Evolutionary conservation across 2,329 filamentous ascomycete genomes (phyloP).

Genomic region (Talaromyces rugulosus): DNA sequence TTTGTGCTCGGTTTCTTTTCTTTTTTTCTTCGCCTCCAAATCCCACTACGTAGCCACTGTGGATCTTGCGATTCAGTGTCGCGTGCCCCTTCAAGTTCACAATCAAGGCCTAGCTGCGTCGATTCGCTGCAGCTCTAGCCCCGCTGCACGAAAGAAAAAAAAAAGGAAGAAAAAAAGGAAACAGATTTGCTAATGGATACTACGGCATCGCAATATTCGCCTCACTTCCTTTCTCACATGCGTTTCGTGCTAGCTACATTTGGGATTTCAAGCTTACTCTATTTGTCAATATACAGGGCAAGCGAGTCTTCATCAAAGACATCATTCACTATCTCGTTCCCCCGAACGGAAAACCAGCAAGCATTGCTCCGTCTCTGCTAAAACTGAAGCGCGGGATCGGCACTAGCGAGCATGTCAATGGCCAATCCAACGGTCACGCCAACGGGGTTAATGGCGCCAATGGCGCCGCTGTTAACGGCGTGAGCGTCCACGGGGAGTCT

Average conservation of each 20-base stretch:
- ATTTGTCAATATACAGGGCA: slow-evolving; percentile 57
- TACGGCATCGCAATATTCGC: neutral
- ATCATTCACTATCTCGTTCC: slow-evolving; percentile 90
- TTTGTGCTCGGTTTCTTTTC: neutral
- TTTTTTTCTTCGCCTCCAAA: neutral
- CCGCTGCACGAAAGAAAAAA: neutral
- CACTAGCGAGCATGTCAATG: slow-evolving; percentile 31
- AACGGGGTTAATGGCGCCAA: slow-evolving; percentile 15
- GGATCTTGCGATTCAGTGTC: neutral
- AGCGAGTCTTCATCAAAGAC: slow-evolving; percentile 96
- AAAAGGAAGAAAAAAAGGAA: neutral
- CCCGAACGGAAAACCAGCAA: slow-evolving; percentile 62
- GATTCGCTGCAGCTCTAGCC: slow-evolving; percentile 5
- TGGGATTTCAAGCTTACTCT: neutral
- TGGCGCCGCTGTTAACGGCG: slow-evolving; percentile 4
- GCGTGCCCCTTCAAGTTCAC: slow-evolving; percentile 18
- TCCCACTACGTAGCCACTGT: slow-evolving; percentile 2
- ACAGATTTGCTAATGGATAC: neutral
- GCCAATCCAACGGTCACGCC: slow-evolving; percentile 13
- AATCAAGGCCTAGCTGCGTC: slow-evolving; percentile 1
- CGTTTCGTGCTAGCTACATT: neutral
- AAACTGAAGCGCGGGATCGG: slow-evolving; percentile 58
- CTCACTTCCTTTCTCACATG: neutral
- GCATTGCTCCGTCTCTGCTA: slow-evolving; percentile 72
- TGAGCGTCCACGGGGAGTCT: slow-evolving; percentile 21